Conservation (phyloP, 345 rosid species). For the Nephelium lappaceum region DNA sequence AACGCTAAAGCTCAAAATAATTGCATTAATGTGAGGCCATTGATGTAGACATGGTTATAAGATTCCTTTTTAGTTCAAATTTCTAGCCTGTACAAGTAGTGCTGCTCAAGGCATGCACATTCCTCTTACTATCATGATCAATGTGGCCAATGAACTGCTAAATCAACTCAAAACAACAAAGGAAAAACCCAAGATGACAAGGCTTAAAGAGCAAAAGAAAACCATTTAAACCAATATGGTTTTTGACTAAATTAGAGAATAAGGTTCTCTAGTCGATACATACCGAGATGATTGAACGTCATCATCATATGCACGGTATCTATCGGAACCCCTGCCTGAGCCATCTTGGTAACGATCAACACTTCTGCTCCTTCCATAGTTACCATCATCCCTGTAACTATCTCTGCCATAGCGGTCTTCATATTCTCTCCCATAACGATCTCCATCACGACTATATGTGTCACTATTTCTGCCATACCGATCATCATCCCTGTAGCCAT, state of each 20-base stretch:
- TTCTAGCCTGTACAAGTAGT: background rate
- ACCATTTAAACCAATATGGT: background rate
- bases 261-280: conserved; percentile 11
- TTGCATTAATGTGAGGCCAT: background rate
- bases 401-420: conserved; percentile 80
- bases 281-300: conserved; percentile 79
- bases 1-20: background rate
- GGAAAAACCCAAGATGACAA: background rate
- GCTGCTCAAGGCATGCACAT: background rate
- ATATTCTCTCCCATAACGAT: conserved; percentile 61
- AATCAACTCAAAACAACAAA: background rate
- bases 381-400: conserved; percentile 77
- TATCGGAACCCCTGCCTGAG: conserved; percentile 68
- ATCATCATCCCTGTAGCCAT: conserved; percentile 85
- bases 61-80: background rate
- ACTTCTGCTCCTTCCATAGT: conserved; percentile 77
- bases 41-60: background rate
- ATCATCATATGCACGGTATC: conserved; percentile 60
- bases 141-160: background rate
- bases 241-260: background rate
- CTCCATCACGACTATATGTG: conserved; percentile 69
- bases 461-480: conserved; percentile 74
- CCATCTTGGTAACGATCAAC: conserved; percentile 61
- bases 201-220: background rate
- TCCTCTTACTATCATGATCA: background rate